A percentile compares a stretch with the other conserved stretches of the same genome.
phyloP scores from a whole-genome alignment of 2,329 filamentous ascomycete species.

The Ophiostoma sp. region DNA sequence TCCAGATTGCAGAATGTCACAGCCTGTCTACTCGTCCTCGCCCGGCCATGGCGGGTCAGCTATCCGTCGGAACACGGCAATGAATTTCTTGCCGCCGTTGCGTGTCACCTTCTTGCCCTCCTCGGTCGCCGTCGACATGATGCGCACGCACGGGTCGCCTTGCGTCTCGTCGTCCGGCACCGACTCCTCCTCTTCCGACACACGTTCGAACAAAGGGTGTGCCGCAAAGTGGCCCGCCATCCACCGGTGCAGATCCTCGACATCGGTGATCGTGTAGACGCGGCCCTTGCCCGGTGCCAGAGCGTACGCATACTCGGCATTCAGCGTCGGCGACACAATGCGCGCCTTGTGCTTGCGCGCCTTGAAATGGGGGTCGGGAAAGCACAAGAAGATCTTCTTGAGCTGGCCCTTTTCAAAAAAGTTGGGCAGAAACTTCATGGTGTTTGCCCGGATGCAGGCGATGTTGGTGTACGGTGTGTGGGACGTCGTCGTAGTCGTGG shows the following conservation, averaged over 20 bases:
- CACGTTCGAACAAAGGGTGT: slow-evolving; percentile 72
- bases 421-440: slow-evolving; percentile 99
- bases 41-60: slow-evolving; percentile 68
- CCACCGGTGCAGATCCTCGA: slow-evolving; percentile 89
- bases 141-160: slow-evolving; percentile 59
- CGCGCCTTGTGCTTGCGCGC: slow-evolving; percentile 93
- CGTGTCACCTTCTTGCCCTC: slow-evolving; percentile 95
- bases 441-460: slow-evolving; percentile 82
- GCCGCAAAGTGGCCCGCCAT: slow-evolving; percentile 81
- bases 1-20: not conserved
- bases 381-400: slow-evolving; percentile 92
- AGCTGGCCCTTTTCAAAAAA: slow-evolving; percentile 82
- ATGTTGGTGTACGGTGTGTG: slow-evolving; percentile 68
- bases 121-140: slow-evolving; percentile 82
- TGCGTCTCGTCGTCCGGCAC: slow-evolving; percentile 44
- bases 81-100: slow-evolving; percentile 85
- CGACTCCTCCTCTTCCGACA: slow-evolving; percentile 57
- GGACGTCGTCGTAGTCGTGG: slow-evolving; percentile 24
- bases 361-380: slow-evolving; percentile 98
- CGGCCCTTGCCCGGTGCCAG: slow-evolving; percentile 70
- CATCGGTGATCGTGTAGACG: slow-evolving; percentile 95
- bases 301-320: slow-evolving; percentile 89
- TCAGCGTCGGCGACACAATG: slow-evolving; percentile 83
- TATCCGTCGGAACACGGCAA: slow-evolving; percentile 77
- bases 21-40: not conserved